Evolutionary conservation across 148 eudicot genomes (phyloP).

Genomic region (Nepenthes gracilis): DNA sequence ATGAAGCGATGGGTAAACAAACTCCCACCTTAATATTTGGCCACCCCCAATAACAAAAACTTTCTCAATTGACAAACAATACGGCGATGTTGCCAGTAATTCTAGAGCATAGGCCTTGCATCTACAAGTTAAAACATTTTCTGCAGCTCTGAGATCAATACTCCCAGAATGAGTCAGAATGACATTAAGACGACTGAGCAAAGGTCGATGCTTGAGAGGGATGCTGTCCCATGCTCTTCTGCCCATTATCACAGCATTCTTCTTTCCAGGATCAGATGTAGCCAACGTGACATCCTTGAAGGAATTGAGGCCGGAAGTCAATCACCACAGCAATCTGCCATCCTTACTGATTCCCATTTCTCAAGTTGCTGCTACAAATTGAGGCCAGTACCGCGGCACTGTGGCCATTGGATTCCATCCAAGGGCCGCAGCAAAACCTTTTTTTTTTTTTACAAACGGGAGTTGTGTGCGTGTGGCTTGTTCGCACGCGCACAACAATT

Average conservation of each 20-base stretch:
- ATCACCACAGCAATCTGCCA: conserved; percentile 83
- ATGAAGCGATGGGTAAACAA: neutral
- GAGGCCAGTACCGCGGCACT: too few relatives aligned
- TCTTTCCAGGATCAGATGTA: conserved; percentile 58
- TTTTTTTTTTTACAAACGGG: too few relatives aligned
- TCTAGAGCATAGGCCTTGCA: conserved; percentile 59
- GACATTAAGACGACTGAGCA: conserved; percentile 81
- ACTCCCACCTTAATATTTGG: conserved; percentile 57
- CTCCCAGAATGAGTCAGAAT: conserved; percentile 61
- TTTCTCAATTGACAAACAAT: conserved; percentile 48
- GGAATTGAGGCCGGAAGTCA: conserved; percentile 72
- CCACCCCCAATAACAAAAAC: conserved; percentile 93
- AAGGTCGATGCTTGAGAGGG: conserved; percentile 51
- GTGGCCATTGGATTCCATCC: too few relatives aligned
- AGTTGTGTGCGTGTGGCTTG: too few relatives aligned
- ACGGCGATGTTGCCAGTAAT: conserved; percentile 48
- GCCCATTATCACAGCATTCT: conserved; percentile 92
- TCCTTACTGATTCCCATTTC: conserved; percentile 92
- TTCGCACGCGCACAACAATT: too few relatives aligned
- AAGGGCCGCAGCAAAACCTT: too few relatives aligned
- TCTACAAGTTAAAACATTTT: conserved; percentile 56
- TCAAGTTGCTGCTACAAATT: conserved; percentile 70
- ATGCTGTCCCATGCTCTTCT: conserved; percentile 99
- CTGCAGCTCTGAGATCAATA: conserved; percentile 31
- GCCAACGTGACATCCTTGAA: conserved; percentile 67